Evolutionary conservation across 495 filamentous ascomycete species (phyloP), one percentile per base, ranked within the genome.

Genomic region (Jackrogersella multiformis): DNA sequence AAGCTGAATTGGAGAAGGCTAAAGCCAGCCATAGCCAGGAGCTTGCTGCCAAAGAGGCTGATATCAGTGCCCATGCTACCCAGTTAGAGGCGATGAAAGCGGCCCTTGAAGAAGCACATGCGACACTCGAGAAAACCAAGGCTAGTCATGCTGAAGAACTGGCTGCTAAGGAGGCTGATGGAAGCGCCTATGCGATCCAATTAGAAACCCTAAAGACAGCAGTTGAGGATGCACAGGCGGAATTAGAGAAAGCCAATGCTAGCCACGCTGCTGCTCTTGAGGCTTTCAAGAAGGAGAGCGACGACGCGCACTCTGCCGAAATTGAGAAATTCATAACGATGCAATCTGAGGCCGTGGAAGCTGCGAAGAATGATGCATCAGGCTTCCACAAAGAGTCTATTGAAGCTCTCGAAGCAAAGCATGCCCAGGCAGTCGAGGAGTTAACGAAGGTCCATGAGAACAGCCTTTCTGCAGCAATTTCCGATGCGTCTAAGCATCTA

Each of bases 291-390:
- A 79, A 80, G 58, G 76, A 76, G 24, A 73, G 74, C 10, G 80
- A 84, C 48, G 76, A 79, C 18, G 72, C 67, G 10, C 81, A 86
- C 58, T 76, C 76, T 4, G 69, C 73, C 24, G 83, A 86, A 56
- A 61, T 85, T 6, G 81, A 86, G 68, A 79, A 82, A 66, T 66
- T 86, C 21, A 78, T 81, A 38, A 66, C 74, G 0, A 64, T 74
- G 66, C 75, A 84, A 64, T 74, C 77, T 46, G 78, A 82, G 61
- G 76, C 79, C 23, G 72, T 79, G 24, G 77, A 82, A 64, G 74
- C 72, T 42, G 58, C 74, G 48, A 78, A 74, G 72, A 72, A 72
- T 8, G 75, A 79, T 13, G 66, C 71, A 23, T 67, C 73, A 5
- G 57, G 69, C 28, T 73, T 60, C 10, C 57, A 73, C 28, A 74